These are phyloP conservation scores for Gliomastix tumulicola DNA, from an alignment of 2,329 filamentous ascomycete species.

Conservation along the genomic window DNA sequence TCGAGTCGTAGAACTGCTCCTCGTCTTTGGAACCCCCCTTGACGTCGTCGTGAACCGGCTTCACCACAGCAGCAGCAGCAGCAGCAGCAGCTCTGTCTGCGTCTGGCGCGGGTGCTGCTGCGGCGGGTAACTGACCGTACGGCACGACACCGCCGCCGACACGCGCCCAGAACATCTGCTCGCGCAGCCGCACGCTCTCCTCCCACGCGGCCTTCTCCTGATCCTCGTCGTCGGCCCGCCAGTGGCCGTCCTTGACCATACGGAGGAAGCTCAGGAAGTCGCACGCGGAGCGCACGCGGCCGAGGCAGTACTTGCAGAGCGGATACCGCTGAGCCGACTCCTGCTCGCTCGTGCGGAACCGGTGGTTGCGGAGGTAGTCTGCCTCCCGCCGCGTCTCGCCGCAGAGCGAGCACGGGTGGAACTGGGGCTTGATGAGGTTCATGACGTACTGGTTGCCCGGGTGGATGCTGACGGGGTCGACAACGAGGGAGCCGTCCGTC, in stretches of 20 bases:
- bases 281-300: conserved; percentile 77
- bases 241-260: conserved; percentile 87
- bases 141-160: conserved; percentile 89
- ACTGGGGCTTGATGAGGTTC: conserved; percentile 42
- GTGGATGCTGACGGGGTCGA: conserved; percentile 71
- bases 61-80: conserved; percentile 5
- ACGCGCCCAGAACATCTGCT: conserved; percentile 96
- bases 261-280: conserved; percentile 89
- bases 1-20: too few species aligned
- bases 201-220: conserved; percentile 90
- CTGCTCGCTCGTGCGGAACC: conserved; percentile 82
- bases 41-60: too few species aligned
- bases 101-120: too few species aligned
- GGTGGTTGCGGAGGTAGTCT: conserved; percentile 69
- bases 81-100: conserved; percentile 3
- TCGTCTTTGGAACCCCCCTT: too few species aligned
- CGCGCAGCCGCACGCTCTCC: conserved; percentile 80
- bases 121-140: too few species aligned
- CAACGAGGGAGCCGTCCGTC: conserved; percentile 76
- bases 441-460: conserved; percentile 36
- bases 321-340: conserved; percentile 85
- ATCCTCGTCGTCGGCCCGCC: conserved; percentile 75
- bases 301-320: conserved; percentile 81
- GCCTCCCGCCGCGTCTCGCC: conserved; percentile 72
- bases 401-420: conserved; percentile 75